Evolutionary conservation across 176 grass and related monocot species (phyloP).

Genomic region (Avena eriantha): DNA sequence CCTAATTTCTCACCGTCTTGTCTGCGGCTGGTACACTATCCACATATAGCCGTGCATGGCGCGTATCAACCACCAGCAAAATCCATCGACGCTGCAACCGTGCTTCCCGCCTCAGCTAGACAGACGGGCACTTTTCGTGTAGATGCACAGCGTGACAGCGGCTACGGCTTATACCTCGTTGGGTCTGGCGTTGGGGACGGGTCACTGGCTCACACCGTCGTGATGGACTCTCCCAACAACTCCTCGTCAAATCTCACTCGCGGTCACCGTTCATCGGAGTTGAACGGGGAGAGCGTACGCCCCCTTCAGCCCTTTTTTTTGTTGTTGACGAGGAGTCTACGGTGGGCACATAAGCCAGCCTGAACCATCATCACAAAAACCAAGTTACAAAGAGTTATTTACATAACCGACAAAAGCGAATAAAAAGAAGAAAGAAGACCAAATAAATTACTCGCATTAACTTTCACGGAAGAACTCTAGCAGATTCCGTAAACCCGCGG

Average conservation of each 20-base stretch:
- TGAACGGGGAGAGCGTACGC: no score
- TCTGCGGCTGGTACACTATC: constrained; percentile 16
- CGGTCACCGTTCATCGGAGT: background rate
- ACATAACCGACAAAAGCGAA: no score
- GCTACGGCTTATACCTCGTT: background rate
- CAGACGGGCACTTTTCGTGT: background rate
- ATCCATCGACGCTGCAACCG: background rate
- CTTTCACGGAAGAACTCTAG: no score
- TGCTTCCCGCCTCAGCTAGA: background rate
- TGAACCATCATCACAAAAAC: no score
- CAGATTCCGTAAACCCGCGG: no score
- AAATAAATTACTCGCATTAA: no score
- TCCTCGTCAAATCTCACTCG: background rate
- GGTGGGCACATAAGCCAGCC: no score
- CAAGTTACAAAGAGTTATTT: no score
- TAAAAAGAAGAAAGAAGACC: no score
- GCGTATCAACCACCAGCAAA: background rate
- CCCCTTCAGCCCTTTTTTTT: no score
- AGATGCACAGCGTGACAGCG: no score
- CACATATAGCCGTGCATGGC: background rate
- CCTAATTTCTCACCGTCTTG: background rate
- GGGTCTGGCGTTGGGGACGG: background rate
- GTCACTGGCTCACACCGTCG: background rate
- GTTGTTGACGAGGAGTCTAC: no score
- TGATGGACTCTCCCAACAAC: background rate